Evolutionary conservation across 305 asterid genomes (phyloP), one percentile per base, ranked within the genome.

Genomic region (Stenogyne calaminthoides): DNA sequence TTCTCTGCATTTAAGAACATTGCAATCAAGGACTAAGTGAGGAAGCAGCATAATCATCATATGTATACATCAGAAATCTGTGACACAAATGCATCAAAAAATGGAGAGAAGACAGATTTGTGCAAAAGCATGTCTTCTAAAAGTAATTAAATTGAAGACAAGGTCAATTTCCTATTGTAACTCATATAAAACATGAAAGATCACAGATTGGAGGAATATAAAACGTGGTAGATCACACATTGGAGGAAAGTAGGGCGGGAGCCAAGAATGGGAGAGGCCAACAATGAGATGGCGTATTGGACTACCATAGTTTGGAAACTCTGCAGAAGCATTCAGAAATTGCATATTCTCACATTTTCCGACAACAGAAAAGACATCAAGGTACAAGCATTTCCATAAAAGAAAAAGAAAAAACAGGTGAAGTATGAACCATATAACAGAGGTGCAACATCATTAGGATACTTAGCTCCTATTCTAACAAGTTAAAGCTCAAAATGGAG

Each of bases 1-100:
- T 77, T 83, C 92, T 84, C 97, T 89, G 94, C 69, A 84, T 72
- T 32, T 11, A 75, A 78, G 56, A 69, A 56, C 7, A 64, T 52
- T 34, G 47, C 75, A 60, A 59, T 82, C 81, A 85, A 73, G 52
- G 65, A 56, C 58, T n/a, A 51, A 47, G 34, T 64, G 32, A 71
- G 66, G 49, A 73, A 58, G 58, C 67, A 47, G 71, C 25, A 69
- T 27, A 15, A 29, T 37, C 19, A 3, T 40, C 36, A 42, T 7
- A 61, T 49, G 44, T 49, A 67, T 18, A 22, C 66, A 70, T 47
- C 46, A 52, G 51, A 51, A 51, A 58, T 55, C 39, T 14, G 36
- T 16, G 18, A 69, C 44, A 62, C 64, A 47, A 22, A 18, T 57
- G 49, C 72, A 46, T 64, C 46, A 44, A 62, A 51, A n/a, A 20